These are phyloP conservation scores for Rheum nobile DNA, from an alignment of 148 eudicot species.

Conservation along the genomic window DNA sequence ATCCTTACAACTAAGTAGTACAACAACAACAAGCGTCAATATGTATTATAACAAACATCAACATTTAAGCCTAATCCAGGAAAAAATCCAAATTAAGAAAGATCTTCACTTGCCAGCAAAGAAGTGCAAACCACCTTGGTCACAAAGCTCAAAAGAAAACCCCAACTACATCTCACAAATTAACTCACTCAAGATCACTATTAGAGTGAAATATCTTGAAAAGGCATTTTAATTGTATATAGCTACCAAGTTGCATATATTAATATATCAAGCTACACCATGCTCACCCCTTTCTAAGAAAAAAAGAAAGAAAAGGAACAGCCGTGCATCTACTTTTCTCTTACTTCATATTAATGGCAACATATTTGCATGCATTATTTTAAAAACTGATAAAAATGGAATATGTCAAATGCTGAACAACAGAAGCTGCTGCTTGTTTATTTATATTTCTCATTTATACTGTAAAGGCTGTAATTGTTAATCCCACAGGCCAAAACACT, in stretches of 20 bases:
- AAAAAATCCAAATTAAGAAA: too few species aligned
- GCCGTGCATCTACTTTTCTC: not conserved
- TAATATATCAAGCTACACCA: not conserved
- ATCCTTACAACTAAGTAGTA: not conserved
- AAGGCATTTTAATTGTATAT: not conserved
- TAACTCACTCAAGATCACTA: not conserved
- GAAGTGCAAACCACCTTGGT: not conserved
- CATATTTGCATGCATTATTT: not conserved
- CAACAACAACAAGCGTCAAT: not conserved
- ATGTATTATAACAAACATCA: not conserved
- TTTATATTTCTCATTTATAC: not conserved
- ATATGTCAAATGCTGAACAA: not conserved
- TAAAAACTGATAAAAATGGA: not conserved
- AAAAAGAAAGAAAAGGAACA: not conserved
- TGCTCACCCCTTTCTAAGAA: not conserved
- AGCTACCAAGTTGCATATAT: not conserved
- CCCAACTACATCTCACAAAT: not conserved
- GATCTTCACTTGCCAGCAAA: too few species aligned
- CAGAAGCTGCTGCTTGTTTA: not conserved
- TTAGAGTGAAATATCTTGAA: not conserved
- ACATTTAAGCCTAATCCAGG: too few species aligned
- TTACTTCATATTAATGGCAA: not conserved
- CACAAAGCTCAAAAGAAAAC: not conserved
- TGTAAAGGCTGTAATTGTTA: not conserved
- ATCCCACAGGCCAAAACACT: not conserved